These are phyloP conservation scores for Avena eriantha DNA, from an alignment of 176 grass and related monocot genomes.

Conservation along the genomic window DNA sequence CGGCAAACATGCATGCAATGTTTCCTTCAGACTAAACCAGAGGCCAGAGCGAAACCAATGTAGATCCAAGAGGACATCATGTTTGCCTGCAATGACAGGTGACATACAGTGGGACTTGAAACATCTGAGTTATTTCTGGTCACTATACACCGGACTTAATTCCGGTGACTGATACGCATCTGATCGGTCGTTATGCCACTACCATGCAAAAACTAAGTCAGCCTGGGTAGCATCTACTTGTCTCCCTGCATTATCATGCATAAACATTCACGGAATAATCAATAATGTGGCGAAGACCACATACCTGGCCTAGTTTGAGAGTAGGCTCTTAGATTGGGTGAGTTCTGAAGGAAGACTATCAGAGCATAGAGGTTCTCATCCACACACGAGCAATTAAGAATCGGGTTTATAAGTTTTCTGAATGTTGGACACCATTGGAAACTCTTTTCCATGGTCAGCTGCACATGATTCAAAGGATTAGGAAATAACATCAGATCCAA, in stretches of 20 bases:
- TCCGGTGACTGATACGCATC: too few species aligned
- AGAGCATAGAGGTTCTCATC: not conserved
- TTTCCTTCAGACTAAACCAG: not conserved
- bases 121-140: not conserved
- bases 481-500: not conserved
- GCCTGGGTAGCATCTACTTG: not conserved
- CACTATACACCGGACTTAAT: too few species aligned
- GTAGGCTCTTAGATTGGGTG: slow-evolving; percentile 16
- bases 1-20: not conserved
- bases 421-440: slow-evolving; percentile 28
- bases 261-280: not conserved
- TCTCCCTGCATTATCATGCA: not conserved
- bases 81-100: not conserved
- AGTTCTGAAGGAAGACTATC: slow-evolving; percentile 40
- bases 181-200: slow-evolving; percentile 19
- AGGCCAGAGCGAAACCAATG: not conserved
- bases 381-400: not conserved
- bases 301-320: slow-evolving; percentile 6
- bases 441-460: slow-evolving; percentile 1
- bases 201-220: not conserved
- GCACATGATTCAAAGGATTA: slow-evolving; percentile 32
- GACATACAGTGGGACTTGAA: not conserved
- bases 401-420: slow-evolving; percentile 38
- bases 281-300: not conserved
- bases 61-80: not conserved